Percentiles rank a stretch among this genome's conserved stretches.
These are phyloP conservation scores for Kodamaea derodonti DNA, from an alignment of 1,139 yeast genomes.

Conservation along the genomic window DNA sequence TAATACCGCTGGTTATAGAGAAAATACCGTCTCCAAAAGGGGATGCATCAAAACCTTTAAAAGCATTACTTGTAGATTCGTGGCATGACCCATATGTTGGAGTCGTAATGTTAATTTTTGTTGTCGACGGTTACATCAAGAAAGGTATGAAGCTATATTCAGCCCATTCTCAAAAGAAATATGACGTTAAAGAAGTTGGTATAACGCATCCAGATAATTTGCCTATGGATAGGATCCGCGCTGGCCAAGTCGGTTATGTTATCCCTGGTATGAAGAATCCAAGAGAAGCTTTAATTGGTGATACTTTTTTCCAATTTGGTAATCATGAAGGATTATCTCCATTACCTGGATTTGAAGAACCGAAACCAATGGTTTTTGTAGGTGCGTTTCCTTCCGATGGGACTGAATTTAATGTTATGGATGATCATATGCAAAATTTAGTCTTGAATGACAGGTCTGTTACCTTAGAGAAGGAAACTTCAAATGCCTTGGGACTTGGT, in stretches of 20 bases:
- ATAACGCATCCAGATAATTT: slow-evolving; percentile 89
- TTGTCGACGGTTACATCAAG: slow-evolving; percentile 76
- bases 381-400: slow-evolving; percentile 99
- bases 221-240: slow-evolving; percentile 57
- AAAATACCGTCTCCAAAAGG: slow-evolving; percentile 75
- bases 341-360: slow-evolving; percentile 92
- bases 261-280: slow-evolving; percentile 92
- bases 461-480: slow-evolving; percentile 82
- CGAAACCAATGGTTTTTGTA: slow-evolving; percentile 96
- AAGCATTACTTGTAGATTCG: slow-evolving; percentile 85
- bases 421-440: slow-evolving; percentile 83
- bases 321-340: slow-evolving; percentile 62
- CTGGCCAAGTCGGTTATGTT: slow-evolving; percentile 94
- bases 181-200: slow-evolving; percentile 90
- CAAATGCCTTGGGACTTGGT: slow-evolving; percentile 93
- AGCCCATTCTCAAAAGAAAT: slow-evolving; percentile 70
- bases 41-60: slow-evolving; percentile 49
- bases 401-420: slow-evolving; percentile 80
- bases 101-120: slow-evolving; percentile 80
- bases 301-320: slow-evolving; percentile 75
- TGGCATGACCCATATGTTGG: slow-evolving; percentile 96
- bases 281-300: slow-evolving; percentile 86
- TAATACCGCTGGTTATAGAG: slow-evolving; percentile 76
- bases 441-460: slow-evolving; percentile 92
- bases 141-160: slow-evolving; percentile 75